Conservation (phyloP, 2,329 filamentous ascomycete species). For the Sclerotinia glacialis region DNA sequence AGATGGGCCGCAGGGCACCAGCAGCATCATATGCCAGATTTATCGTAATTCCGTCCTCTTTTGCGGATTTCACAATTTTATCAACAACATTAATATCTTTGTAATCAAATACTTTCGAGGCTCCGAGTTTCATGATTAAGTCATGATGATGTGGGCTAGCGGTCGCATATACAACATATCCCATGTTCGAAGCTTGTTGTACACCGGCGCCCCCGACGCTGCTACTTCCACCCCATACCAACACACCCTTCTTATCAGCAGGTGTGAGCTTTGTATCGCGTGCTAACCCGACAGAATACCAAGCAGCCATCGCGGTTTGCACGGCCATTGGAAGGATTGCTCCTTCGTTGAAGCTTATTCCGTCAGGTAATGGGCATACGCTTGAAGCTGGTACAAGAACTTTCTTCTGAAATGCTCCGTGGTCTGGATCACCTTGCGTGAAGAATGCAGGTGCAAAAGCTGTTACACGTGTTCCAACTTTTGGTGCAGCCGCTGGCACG, state of each 20-base stretch:
- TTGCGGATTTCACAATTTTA: slow-evolving; percentile 35
- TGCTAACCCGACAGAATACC: slow-evolving; percentile 33
- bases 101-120: slow-evolving; percentile 29
- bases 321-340: slow-evolving; percentile 40
- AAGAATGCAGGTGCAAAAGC: slow-evolving; percentile 36
- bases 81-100: slow-evolving; percentile 26
- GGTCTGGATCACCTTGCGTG: slow-evolving; percentile 17
- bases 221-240: slow-evolving; percentile 34
- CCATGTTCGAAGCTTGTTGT: slow-evolving; percentile 44
- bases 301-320: slow-evolving; percentile 39
- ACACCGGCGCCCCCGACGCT: slow-evolving; percentile 40
- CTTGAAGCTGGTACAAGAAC: slow-evolving; percentile 30
- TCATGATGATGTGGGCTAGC: slow-evolving; percentile 32
- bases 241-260: slow-evolving; percentile 26
- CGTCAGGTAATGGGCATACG: slow-evolving; percentile 34
- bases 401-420: slow-evolving; percentile 39
- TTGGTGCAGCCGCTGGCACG: slow-evolving; percentile 19
- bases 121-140: slow-evolving; percentile 28
- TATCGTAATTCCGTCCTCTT: slow-evolving; percentile 18
- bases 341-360: slow-evolving; percentile 38
- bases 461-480: slow-evolving; percentile 35
- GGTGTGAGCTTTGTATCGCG: slow-evolving; percentile 15
- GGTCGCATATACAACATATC: slow-evolving; percentile 43
- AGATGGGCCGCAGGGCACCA: slow-evolving; percentile 38
- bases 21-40: slow-evolving; percentile 20